Conservation (phyloP, 2,329 filamentous ascomycete species). For the Fusarium chlamydosporum region DNA sequence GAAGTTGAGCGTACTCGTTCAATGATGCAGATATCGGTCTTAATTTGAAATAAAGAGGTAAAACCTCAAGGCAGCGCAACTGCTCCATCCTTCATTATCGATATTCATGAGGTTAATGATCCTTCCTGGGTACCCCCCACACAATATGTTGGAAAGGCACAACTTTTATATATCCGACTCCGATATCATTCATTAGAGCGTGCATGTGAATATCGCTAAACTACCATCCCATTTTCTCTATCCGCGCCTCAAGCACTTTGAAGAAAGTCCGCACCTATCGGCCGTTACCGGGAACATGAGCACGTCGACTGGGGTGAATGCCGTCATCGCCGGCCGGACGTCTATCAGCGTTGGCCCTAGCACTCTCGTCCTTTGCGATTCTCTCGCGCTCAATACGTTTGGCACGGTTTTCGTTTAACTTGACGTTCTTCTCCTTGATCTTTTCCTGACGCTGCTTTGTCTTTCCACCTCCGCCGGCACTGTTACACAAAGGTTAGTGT, state of each 20-base stretch:
- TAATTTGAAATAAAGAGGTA: neutral
- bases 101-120: conserved; percentile 43
- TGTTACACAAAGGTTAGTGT: conserved; percentile 54
- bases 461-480: conserved; percentile 88
- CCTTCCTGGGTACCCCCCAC: conserved; percentile 52
- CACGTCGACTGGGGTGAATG: conserved; percentile 68
- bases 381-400: conserved; percentile 65
- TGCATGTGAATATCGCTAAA: conserved; percentile 1
- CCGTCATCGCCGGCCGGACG: conserved; percentile 51
- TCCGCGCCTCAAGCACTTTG: conserved; percentile 1
- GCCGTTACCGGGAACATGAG: conserved; percentile 46
- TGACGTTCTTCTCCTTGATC: conserved; percentile 87
- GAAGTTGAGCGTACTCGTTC: neutral
- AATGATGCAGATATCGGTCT: neutral
- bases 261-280: conserved; percentile 20
- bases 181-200: conserved; percentile 28
- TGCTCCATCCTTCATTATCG: conserved; percentile 10
- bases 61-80: neutral
- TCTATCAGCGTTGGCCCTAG: conserved; percentile 43
- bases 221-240: neutral
- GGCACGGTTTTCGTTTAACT: conserved; percentile 77
- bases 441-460: conserved; percentile 79
- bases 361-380: conserved; percentile 53
- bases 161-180: conserved; percentile 45
- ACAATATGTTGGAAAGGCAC: conserved; percentile 40